Conservation (phyloP, 2,329 filamentous ascomycete species). For the Diaporthe sp. region DNA sequence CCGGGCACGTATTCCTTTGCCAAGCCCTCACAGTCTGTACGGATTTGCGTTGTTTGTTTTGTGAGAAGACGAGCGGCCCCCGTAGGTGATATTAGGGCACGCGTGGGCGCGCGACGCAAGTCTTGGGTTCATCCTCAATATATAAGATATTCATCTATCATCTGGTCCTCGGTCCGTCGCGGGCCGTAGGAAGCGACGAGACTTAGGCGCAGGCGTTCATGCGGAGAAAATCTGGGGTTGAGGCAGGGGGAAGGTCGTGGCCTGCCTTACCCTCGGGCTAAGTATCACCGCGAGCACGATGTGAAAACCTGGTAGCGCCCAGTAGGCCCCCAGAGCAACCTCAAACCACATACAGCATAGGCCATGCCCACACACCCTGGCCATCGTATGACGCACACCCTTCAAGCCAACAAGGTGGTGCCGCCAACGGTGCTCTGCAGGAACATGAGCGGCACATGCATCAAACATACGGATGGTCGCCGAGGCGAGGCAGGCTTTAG, state of each 20-base stretch:
- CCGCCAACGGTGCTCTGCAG: background rate
- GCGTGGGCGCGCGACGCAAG: background rate
- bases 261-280: constrained; percentile 26
- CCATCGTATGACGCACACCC: background rate
- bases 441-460: background rate
- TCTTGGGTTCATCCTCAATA: background rate
- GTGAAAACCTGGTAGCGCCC: constrained; percentile 8
- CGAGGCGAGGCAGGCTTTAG: background rate
- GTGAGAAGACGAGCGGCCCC: background rate
- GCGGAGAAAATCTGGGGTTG: constrained; percentile 28
- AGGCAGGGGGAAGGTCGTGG: background rate
- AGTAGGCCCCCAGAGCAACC: background rate
- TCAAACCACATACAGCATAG: background rate
- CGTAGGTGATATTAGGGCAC: background rate
- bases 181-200: constrained; percentile 22
- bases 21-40: background rate
- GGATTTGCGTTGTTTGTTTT: background rate
- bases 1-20: background rate
- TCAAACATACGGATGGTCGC: background rate
- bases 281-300: constrained; percentile 24
- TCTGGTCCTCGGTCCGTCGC: constrained; percentile 13
- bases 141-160: background rate
- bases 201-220: constrained; percentile 21
- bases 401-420: background rate
- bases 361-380: background rate